phyloP scores from a whole-genome alignment of 352 stramenopile genomes.

The Globisporangium takayamanum region DNA sequence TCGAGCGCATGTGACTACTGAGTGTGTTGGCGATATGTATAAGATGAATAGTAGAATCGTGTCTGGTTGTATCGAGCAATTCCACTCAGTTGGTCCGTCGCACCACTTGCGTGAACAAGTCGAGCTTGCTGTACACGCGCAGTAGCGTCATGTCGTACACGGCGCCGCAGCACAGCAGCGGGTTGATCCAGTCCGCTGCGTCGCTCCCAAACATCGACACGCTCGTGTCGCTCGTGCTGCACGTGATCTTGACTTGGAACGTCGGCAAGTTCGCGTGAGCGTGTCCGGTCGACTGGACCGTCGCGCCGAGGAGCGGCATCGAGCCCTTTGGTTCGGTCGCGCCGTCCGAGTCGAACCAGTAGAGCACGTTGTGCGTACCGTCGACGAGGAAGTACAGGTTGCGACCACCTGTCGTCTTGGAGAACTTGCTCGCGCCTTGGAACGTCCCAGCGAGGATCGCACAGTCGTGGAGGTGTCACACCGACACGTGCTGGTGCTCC shows the following conservation, averaged over 20 bases:
- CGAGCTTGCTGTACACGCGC: not conserved
- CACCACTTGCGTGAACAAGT: no score
- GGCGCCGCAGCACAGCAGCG: slow-evolving; percentile 4
- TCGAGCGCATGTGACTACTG: not conserved
- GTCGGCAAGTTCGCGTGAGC: not conserved
- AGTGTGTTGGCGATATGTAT: no score
- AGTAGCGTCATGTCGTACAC: not conserved
- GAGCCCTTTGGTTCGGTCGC: not conserved
- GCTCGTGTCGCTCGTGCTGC: not conserved
- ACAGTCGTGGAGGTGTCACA: slow-evolving; percentile 11
- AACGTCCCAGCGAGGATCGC: slow-evolving; percentile 7
- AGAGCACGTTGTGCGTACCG: slow-evolving; percentile 10
- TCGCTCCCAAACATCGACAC: not conserved
- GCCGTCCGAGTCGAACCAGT: slow-evolving; percentile 14
- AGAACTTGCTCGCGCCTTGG: slow-evolving; percentile 4
- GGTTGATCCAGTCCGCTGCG: slow-evolving; percentile 9
- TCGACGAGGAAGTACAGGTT: slow-evolving; percentile 11
- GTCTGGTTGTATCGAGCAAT: not conserved
- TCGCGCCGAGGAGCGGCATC: not conserved
- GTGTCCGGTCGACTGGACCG: slow-evolving; percentile 1
- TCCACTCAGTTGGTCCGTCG: not conserved
- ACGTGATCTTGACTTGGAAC: slow-evolving; percentile 3
- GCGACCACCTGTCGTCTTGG: not conserved
- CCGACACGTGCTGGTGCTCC: slow-evolving; percentile 1
- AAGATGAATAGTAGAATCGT: no score